Evolutionary conservation across 139 green algal species (phyloP).

Genomic region (Diplosphaera chodatii): DNA sequence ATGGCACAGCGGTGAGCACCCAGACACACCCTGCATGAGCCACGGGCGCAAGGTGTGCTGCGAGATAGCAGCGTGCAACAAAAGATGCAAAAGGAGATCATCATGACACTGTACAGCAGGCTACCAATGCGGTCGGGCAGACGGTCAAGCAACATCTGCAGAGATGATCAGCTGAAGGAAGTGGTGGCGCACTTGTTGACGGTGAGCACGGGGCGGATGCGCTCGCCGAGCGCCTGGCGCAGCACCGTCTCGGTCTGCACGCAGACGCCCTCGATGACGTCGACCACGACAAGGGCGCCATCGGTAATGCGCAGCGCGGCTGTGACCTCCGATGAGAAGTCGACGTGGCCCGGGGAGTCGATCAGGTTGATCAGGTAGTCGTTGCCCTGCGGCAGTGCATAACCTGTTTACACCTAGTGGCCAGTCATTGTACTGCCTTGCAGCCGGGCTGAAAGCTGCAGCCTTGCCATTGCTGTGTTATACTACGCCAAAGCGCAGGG

Average conservation of each 20-base stretch:
- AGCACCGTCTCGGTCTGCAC: constrained; percentile 99
- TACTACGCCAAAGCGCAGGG: background rate
- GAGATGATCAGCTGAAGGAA: too few species aligned
- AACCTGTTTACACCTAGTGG: too few species aligned
- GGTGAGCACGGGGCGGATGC: constrained; percentile 96
- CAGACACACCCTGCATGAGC: too few species aligned
- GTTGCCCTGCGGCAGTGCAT: constrained; percentile 50
- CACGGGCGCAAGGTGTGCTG: too few species aligned
- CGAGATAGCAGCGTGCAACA: too few species aligned
- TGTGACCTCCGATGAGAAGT: constrained; percentile 99
- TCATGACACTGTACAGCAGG: too few species aligned
- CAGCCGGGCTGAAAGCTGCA: too few species aligned
- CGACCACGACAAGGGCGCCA: constrained; percentile 97
- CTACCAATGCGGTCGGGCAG: too few species aligned
- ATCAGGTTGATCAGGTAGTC: constrained; percentile 98
- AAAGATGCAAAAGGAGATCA: too few species aligned
- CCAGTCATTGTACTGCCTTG: too few species aligned
- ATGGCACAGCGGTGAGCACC: background rate
- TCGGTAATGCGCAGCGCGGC: constrained; percentile 98
- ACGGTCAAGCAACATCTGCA: too few species aligned
- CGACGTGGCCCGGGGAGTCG: constrained; percentile 99
- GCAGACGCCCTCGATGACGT: constrained; percentile 99
- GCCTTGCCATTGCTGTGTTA: too few species aligned
- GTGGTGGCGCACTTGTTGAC: constrained; percentile 76
- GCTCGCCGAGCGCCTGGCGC: constrained; percentile 87